phyloP scores from a whole-genome alignment of 2,329 filamentous ascomycete species.

The Pseudonectria buxi region DNA sequence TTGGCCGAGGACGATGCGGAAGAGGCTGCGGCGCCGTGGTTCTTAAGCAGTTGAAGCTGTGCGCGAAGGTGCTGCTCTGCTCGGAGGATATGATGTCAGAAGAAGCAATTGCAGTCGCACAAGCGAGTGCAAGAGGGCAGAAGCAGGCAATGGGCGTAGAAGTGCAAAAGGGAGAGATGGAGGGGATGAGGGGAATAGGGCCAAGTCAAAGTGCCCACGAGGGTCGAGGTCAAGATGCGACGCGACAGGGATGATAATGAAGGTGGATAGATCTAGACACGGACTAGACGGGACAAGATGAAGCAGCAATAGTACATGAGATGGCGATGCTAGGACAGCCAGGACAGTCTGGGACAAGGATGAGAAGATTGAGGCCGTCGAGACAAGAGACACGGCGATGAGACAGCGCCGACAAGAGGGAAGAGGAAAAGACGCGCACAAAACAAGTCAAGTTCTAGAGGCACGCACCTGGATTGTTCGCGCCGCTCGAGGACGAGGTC shows the following conservation, averaged over 20 bases:
- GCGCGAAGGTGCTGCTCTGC: constrained; percentile 37
- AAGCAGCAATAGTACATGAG: constrained; percentile 9
- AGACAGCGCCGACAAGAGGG: constrained; percentile 1
- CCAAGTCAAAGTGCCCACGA: constrained; percentile 1
- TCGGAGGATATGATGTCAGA: constrained; percentile 19
- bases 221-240: constrained; percentile 3
- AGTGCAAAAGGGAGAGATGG: constrained; percentile 5
- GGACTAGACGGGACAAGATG: constrained; percentile 3
- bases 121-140: too few relatives aligned
- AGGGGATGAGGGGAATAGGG: constrained; percentile 10
- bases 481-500: constrained; percentile 27
- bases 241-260: constrained; percentile 18
- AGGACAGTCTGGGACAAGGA: too few relatives aligned
- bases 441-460: too few relatives aligned
- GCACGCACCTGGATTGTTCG: constrained; percentile 28
- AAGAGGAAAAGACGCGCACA: constrained; percentile 14
- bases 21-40: constrained; percentile 30
- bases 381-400: too few relatives aligned
- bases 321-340: not conserved
- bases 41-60: constrained; percentile 38
- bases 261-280: not conserved
- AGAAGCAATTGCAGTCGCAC: constrained; percentile 11
- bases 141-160: constrained; percentile 7
- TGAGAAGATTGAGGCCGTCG: too few relatives aligned
- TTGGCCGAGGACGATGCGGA: constrained; percentile 21